Evolutionary conservation across 306 rosid species (phyloP).

Genomic region (Sindora glabra): DNA sequence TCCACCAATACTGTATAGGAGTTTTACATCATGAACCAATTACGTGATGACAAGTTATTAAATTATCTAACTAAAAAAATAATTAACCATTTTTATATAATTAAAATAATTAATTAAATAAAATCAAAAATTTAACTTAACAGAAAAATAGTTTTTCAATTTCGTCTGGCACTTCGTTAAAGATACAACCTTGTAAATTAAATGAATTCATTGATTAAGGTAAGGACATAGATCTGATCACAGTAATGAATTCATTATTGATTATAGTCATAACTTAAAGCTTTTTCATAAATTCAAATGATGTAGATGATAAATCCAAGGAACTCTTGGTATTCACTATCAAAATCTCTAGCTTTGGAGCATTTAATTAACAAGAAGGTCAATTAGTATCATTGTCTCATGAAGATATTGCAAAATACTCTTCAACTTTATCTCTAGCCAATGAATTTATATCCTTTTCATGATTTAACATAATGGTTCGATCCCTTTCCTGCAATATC

Average conservation of each 20-base stretch:
- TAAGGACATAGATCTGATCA: not conserved
- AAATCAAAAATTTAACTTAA: no score
- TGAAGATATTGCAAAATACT: not conserved
- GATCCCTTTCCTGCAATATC: not conserved
- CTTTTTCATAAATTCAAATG: not conserved
- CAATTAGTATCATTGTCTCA: not conserved
- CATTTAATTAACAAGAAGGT: not conserved
- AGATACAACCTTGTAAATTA: not conserved
- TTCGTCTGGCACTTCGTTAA: not conserved
- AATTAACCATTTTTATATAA: no score
- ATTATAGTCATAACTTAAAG: conserved; percentile 4
- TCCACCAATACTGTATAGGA: no score
- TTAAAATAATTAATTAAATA: no score
- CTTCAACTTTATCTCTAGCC: not conserved
- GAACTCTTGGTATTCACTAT: not conserved
- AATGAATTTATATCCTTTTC: not conserved
- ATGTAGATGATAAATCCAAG: not conserved
- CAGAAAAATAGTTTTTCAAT: no score
- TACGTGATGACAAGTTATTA: no score
- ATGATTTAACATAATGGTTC: not conserved
- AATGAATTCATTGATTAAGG: not conserved
- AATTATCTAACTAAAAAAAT: no score
- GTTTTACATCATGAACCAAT: no score
- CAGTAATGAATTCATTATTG: not conserved
- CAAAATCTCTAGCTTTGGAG: conserved; percentile 14